Evolutionary conservation across 176 grass and related monocot genomes (phyloP).

Genomic region (Aechmea fasciata): DNA sequence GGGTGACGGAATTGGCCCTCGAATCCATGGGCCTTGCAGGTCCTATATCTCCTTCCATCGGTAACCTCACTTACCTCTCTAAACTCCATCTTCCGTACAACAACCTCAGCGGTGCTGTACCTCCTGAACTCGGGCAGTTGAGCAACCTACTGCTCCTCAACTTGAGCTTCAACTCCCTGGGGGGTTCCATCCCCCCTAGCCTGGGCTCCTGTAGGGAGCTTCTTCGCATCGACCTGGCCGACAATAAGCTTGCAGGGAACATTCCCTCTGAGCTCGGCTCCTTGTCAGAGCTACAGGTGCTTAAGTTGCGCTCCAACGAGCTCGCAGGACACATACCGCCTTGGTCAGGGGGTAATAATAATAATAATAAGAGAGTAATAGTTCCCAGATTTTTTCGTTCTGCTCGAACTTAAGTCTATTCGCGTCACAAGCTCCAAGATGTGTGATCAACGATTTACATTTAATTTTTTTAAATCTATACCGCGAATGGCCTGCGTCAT

Average conservation of each 20-base stretch:
- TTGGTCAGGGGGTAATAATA: neutral
- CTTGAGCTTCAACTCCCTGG: constrained; percentile 14
- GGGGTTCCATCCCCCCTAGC: neutral
- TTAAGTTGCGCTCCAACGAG: neutral
- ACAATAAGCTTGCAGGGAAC: neutral
- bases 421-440: no score
- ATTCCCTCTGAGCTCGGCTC: neutral
- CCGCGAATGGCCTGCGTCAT: no score
- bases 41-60: constrained; percentile 24
- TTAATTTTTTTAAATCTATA: no score
- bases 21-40: constrained; percentile 15
- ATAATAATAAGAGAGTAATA: no score
- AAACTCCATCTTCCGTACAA: neutral
- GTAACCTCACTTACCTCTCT: constrained; percentile 26
- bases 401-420: no score
- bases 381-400: no score
- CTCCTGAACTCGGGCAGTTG: neutral
- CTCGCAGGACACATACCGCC: constrained; percentile 9
- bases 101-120: neutral
- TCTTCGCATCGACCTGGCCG: neutral
- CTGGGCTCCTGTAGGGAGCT: neutral
- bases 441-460: no score
- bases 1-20: constrained; percentile 8
- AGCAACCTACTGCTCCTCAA: neutral
- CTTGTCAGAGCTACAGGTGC: neutral